These are phyloP conservation scores for Xylaria sp. DNA, from an alignment of 2,329 filamentous ascomycete species.

Conservation along the genomic window DNA sequence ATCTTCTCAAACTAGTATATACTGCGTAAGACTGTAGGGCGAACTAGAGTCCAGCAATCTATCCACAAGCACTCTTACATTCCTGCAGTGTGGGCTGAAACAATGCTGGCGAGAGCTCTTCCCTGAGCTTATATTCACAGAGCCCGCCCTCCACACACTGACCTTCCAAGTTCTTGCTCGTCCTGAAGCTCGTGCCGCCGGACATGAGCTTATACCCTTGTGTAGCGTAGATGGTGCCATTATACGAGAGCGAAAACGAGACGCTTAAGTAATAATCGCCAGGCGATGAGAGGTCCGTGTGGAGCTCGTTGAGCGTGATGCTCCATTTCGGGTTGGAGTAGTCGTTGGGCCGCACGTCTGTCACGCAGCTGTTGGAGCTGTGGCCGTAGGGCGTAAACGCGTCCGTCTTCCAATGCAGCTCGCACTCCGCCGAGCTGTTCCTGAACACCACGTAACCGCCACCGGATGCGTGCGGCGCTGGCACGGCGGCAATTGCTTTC, in stretches of 20 bases:
- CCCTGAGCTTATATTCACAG: constrained; percentile 28
- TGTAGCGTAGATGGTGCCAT: constrained; percentile 23
- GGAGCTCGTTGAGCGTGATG: constrained; percentile 31
- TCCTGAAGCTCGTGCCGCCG: constrained; percentile 1
- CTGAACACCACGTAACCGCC: constrained; percentile 34
- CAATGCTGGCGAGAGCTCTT: constrained; percentile 24
- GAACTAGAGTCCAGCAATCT: too few species aligned
- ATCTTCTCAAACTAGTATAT: too few species aligned
- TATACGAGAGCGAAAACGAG: constrained; percentile 27
- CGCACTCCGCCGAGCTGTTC: constrained; percentile 28
- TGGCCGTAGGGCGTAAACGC: constrained; percentile 28
- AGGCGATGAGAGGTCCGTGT: constrained; percentile 19
- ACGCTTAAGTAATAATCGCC: constrained; percentile 28
- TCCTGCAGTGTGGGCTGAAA: constrained; percentile 31
- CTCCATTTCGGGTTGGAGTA: constrained; percentile 26
- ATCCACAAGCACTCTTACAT: constrained; percentile 31
- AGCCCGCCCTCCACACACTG: constrained; percentile 27
- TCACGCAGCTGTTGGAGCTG: constrained; percentile 25
- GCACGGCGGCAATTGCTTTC: constrained; percentile 23
- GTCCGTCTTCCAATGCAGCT: constrained; percentile 31
- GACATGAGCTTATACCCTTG: constrained; percentile 30
- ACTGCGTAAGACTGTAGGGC: too few species aligned
- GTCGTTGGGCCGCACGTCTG: neutral
- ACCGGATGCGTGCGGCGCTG: constrained; percentile 34
- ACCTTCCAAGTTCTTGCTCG: constrained; percentile 26